Percentiles rank a stretch among this genome's conserved stretches.
Evolutionary conservation across 371 early-diverging fungal genomes (phyloP).

Genomic region (Saksenaea vasiformis): DNA sequence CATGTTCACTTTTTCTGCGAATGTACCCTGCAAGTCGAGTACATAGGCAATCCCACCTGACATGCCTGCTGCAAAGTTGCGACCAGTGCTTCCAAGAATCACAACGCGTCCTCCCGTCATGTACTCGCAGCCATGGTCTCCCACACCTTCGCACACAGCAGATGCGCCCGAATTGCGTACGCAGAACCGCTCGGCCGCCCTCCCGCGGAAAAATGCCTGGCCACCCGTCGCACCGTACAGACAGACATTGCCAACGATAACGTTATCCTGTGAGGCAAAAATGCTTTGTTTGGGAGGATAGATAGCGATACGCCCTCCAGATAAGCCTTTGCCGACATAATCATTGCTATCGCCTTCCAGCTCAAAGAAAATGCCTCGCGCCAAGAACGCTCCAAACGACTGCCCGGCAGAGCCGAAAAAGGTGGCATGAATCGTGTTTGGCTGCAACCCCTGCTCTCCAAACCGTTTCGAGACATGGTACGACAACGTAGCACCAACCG

Average conservation of each 20-base stretch:
- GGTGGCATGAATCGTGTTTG: constrained; percentile 78
- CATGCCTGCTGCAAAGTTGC: constrained; percentile 97
- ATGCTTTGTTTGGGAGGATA: constrained; percentile 78
- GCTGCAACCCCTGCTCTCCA: constrained; percentile 83
- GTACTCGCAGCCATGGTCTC: constrained; percentile 98
- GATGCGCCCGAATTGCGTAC: constrained; percentile 94
- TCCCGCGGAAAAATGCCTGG: constrained; percentile 85
- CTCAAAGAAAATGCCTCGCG: constrained; percentile 82
- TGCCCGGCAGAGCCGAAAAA: constrained; percentile 92
- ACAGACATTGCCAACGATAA: constrained; percentile 94
- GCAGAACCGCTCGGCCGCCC: constrained; percentile 96
- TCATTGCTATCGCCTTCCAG: constrained; percentile 96
- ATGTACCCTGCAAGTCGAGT: constrained; percentile 60
- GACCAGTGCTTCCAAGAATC: constrained; percentile 82
- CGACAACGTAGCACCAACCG: constrained; percentile 85
- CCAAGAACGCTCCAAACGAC: constrained; percentile 91
- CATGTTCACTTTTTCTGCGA: constrained; percentile 74
- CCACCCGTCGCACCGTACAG: constrained; percentile 94
- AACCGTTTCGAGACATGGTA: constrained; percentile 79
- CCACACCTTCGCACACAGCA: constrained; percentile 93
- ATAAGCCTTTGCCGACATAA: constrained; percentile 95
- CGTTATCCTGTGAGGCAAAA: constrained; percentile 81
- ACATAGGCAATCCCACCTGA: constrained; percentile 93
- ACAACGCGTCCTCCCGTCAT: constrained; percentile 95
- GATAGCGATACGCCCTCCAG: constrained; percentile 86